Evolutionary conservation across 179 eudicot genomes (phyloP), one percentile per base, ranked within the genome.

Genomic region (Monotropa hypopitys): DNA sequence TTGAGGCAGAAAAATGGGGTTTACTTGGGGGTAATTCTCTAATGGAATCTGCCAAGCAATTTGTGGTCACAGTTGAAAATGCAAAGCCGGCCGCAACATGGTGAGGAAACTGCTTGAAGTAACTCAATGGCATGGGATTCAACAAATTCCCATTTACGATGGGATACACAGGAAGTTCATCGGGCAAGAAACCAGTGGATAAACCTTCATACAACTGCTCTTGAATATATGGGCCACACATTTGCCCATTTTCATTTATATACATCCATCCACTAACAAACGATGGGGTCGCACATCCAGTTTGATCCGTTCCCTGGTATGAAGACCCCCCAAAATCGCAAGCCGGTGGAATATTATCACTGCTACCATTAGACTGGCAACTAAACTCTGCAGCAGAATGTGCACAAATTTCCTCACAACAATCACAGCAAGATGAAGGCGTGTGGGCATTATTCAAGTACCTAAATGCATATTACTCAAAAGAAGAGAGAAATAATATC

Each of bases 251-350:
- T 80, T 91, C 91, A 84, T 91, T 96, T 32, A 90, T 80, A 82
- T 96, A 96, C 98, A 96, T 96, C 99, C 99, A 96, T 72, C 97
- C 97, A 42, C 81, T 86, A 79, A 90, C 97, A 83, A 75, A 81
- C 23, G 82, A 74, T 16, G 81, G 43, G 26, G 83, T 42, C 10
- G 78, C 84, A 80, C 76, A 78, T 18, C 70, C 86, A 12, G 70
- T 51, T 45, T 51, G 38, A 68, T 66, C 80, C 54, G 82, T 79
- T 32, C 70, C 86, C 38, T 77, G 70, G 67, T 76, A 74, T 38
- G 85, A 72, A 80, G 79, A 21, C 30, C 84, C 87, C 50, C 81
- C 87, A 46, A 54, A 51, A 72, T 73, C 80, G 73, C 82, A 78
- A 43, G 85, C 67, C 56, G 70, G 86, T 9, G 90, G 56, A 63